A percentile compares a stretch with the other conserved stretches of the same genome.
Conservation (phyloP, 345 rosid species). For the Rubroshorea leprosula region DNA sequence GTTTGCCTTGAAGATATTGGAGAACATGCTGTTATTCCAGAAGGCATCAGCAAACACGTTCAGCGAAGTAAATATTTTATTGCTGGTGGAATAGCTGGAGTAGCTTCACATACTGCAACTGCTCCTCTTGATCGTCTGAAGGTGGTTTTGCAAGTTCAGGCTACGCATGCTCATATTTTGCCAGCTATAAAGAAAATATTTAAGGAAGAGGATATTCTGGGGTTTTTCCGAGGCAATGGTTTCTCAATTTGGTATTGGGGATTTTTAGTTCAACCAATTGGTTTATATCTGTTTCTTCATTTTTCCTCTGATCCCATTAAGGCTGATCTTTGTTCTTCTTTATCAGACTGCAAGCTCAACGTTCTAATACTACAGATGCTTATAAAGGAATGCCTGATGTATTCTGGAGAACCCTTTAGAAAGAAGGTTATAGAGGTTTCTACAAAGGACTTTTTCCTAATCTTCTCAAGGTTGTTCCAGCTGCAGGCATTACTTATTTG, state of each 20-base stretch:
- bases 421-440: slow-evolving; percentile 80
- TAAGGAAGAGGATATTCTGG: slow-evolving; percentile 65
- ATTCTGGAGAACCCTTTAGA: slow-evolving; percentile 62
- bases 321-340: slow-evolving; percentile 4
- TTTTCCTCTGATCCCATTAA: not conserved
- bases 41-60: too few relatives aligned
- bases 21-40: too few relatives aligned
- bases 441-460: slow-evolving; percentile 94
- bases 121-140: slow-evolving; percentile 94
- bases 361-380: slow-evolving; percentile 33
- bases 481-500: slow-evolving; percentile 46
- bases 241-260: not conserved
- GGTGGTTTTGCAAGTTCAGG: slow-evolving; percentile 88
- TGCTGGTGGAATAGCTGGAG: slow-evolving; percentile 98
- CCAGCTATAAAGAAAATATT: slow-evolving; percentile 71
- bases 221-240: slow-evolving; percentile 94
- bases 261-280: too few relatives aligned
- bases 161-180: slow-evolving; percentile 40
- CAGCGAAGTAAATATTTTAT: too few relatives aligned
- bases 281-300: not conserved
- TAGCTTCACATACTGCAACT: slow-evolving; percentile 86
- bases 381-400: slow-evolving; percentile 77
- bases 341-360: slow-evolving; percentile 92
- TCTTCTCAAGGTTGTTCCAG: slow-evolving; percentile 65
- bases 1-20: too few relatives aligned